A percentile compares a stretch with the other conserved stretches of the same genome.
phyloP scores from a whole-genome alignment of 331 rosid genomes.

The Erythrophleum ivorense region DNA sequence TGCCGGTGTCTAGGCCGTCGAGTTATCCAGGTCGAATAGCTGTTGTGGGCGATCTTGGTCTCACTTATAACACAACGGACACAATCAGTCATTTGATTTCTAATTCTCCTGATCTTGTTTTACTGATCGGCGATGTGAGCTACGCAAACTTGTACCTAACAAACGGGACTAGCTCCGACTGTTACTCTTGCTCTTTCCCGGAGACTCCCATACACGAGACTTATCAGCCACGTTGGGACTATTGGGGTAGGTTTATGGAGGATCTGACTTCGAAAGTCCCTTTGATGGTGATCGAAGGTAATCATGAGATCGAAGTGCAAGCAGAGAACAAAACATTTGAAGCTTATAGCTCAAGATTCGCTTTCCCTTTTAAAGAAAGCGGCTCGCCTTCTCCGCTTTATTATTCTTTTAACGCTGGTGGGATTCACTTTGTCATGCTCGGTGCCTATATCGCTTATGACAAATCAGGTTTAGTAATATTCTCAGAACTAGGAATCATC shows the following conservation, averaged over 20 bases:
- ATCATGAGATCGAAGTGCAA: conserved; percentile 82
- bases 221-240: conserved; percentile 96
- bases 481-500: too few relatives aligned
- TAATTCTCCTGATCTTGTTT: conserved; percentile 78
- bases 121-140: conserved; percentile 71
- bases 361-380: conserved; percentile 79
- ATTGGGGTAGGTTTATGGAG: conserved; percentile 93
- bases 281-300: conserved; percentile 82
- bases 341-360: conserved; percentile 79
- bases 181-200: conserved; percentile 78
- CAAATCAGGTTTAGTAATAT: conserved; percentile 81
- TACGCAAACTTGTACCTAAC: conserved; percentile 78
- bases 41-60: conserved; percentile 84
- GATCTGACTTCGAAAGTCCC: conserved; percentile 79
- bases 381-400: conserved; percentile 70
- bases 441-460: conserved; percentile 65
- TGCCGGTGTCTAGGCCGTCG: conserved; percentile 76
- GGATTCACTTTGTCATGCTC: conserved; percentile 83
- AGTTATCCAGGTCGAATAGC: conserved; percentile 86
- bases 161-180: conserved; percentile 74
- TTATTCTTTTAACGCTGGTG: conserved; percentile 89
- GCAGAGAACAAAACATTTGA: conserved; percentile 70
- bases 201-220: conserved; percentile 79
- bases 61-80: conserved; percentile 79
- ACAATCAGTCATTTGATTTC: conserved; percentile 67